Evolutionary conservation across 106 monocot species (phyloP), one percentile per base, ranked within the genome.

Genomic region (Platanthera zijinensis): DNA sequence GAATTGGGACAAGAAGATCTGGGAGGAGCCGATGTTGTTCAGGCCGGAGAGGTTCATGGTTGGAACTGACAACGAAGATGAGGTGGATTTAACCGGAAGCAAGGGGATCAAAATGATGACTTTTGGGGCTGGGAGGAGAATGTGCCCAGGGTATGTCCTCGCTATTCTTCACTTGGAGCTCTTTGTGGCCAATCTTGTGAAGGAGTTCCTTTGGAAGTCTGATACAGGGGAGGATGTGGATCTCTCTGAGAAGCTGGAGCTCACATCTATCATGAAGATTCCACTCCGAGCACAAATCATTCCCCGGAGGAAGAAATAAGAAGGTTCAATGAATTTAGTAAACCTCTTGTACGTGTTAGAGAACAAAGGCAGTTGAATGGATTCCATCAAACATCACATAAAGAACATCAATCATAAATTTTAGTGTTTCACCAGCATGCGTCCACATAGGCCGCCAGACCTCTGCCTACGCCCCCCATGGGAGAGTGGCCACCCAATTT

Each of bases 1-100:
- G 48, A 48, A 48, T 10, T 5, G 47, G 71, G 47, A 71, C 47
- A 17, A 2, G 10, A 48, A 48, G 48, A 17, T 13, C 17, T 71
- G 71, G 71, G 17, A 71, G 47, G 48, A 14, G 47, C 71, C 71
- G 14, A 71, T 71, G 71, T 30, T 32, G 32, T 69, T 69, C 68
- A 69, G 0, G 68, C 68, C 68, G 6, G 68, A 69, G 28, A 28
- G 68, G 68, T 69, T 69, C n/a, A 5, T 69, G 68, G 25, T 22
- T 64, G 64, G 64, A 17, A 64, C 1, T 12, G 7, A 8, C 7
- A 6, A 22, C 19, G 21, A 69, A 30, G 32, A 32, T 32, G 25
- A 3, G 68, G 21, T 69, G 68, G 68, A 69, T 69, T 3, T 69
- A 7, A 21, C 25, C 9, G 68, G 68, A 1, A 32, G 6, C 21